A percentile compares a stretch with the other conserved stretches of the same genome.
Evolutionary conservation across 148 eudicot species (phyloP).

Genomic region (Arctostaphylos glauca): DNA sequence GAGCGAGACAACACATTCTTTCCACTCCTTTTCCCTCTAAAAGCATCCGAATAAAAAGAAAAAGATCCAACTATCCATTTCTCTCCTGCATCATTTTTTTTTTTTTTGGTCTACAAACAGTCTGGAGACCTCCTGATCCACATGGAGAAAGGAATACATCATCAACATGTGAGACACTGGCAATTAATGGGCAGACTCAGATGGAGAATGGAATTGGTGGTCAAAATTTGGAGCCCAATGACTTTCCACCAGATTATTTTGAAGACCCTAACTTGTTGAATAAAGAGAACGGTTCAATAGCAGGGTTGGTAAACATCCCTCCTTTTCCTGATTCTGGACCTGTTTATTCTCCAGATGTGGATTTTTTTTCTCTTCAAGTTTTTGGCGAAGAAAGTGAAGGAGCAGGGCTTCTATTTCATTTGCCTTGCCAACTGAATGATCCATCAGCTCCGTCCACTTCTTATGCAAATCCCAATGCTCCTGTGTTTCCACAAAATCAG

Average conservation of each 20-base stretch:
- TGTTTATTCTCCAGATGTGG: neutral
- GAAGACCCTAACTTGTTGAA: neutral
- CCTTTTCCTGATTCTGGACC: neutral
- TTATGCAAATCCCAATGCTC: neutral
- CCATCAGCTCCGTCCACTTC: neutral
- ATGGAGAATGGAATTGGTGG: neutral
- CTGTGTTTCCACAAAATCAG: neutral
- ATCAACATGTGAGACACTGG: neutral
- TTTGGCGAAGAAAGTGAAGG: too few relatives aligned
- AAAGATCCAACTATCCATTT: slow-evolving; percentile 14
- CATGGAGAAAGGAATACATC: slow-evolving; percentile 38
- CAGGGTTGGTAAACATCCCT: too few relatives aligned
- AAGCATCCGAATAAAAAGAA: neutral
- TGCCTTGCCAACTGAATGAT: neutral
- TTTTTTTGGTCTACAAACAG: slow-evolving; percentile 34
- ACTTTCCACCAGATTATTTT: neutral
- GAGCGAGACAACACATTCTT: neutral
- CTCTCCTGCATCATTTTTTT: slow-evolving; percentile 25
- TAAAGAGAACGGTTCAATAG: too few relatives aligned
- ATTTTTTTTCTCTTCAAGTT: too few relatives aligned
- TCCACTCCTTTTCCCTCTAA: neutral
- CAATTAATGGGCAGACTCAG: neutral
- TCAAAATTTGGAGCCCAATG: neutral
- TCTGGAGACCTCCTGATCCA: too few relatives aligned
- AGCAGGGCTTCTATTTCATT: too few relatives aligned